phyloP scores from a whole-genome alignment of 345 rosid species.

The Crucihimalaya himalaica region DNA sequence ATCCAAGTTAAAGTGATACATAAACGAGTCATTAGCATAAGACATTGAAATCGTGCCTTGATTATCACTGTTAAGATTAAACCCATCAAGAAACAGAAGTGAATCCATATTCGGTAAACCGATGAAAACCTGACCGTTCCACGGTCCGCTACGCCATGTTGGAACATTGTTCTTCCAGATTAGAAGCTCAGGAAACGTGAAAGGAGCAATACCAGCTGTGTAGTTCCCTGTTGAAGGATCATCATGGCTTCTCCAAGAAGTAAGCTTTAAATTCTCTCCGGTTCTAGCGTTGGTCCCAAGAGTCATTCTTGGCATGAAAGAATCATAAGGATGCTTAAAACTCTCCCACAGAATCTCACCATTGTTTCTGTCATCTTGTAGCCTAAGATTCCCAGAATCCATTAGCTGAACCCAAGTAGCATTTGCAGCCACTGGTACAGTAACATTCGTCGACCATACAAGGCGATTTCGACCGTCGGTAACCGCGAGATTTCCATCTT shows the following conservation, averaged over 20 bases:
- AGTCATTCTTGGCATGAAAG: slow-evolving; percentile 45
- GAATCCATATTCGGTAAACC: slow-evolving; percentile 43
- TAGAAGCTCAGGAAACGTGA: slow-evolving; percentile 39
- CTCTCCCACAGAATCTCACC: slow-evolving; percentile 59
- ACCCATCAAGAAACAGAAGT: slow-evolving; percentile 39
- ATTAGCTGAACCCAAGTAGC: slow-evolving; percentile 46
- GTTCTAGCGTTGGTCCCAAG: slow-evolving; percentile 37
- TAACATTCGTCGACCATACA: slow-evolving; percentile 60
- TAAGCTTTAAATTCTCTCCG: slow-evolving; percentile 35
- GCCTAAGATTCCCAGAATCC: slow-evolving; percentile 55
- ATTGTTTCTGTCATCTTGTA: slow-evolving; percentile 36
- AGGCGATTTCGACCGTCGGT: slow-evolving; percentile 38
- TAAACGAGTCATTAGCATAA: slow-evolving; percentile 7
- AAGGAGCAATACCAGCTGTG: slow-evolving; percentile 40
- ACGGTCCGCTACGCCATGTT: slow-evolving; percentile 59
- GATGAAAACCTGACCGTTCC: slow-evolving; percentile 54
- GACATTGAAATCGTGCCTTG: slow-evolving; percentile 33
- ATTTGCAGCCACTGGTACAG: slow-evolving; percentile 23
- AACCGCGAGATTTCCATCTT: slow-evolving; percentile 55
- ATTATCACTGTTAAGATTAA: slow-evolving; percentile 22
- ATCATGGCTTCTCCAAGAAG: slow-evolving; percentile 53
- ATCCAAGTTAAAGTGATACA: slow-evolving; percentile 27
- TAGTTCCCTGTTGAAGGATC: slow-evolving; percentile 63
- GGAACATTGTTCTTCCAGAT: slow-evolving; percentile 49
- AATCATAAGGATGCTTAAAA: slow-evolving; percentile 46